A percentile compares a stretch with the other conserved stretches of the same genome.
These are phyloP conservation scores for Violaceomyces palustris DNA, from an alignment of 1,284 basidiomycete species.

Conservation along the genomic window DNA sequence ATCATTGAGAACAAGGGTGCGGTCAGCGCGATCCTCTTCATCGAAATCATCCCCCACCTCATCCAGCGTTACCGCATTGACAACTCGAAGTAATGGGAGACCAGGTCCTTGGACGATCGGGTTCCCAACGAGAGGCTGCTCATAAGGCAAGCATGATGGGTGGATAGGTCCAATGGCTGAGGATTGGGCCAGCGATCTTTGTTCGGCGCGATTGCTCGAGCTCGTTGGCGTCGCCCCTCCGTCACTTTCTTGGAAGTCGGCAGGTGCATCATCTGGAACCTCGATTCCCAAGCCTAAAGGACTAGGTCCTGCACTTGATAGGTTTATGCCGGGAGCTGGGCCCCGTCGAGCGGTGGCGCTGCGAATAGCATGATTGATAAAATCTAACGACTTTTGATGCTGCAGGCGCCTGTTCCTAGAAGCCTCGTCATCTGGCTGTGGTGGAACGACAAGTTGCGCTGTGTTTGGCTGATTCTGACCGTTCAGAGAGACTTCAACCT, in stretches of 20 bases:
- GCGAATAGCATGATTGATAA: slow-evolving; percentile 51
- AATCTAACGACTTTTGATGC: slow-evolving; percentile 51
- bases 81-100: slow-evolving; percentile 20
- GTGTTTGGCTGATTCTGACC: slow-evolving; percentile 13
- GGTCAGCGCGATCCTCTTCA: slow-evolving; percentile 17
- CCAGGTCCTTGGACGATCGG: slow-evolving; percentile 3
- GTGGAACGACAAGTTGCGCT: background rate
- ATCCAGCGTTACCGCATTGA: slow-evolving; percentile 33
- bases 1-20: slow-evolving; percentile 36
- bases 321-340: slow-evolving; percentile 10
- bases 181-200: no score
- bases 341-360: slow-evolving; percentile 48
- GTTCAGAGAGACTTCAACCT: slow-evolving; percentile 24
- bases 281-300: slow-evolving; percentile 46
- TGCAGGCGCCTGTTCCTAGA: slow-evolving; percentile 25
- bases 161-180: slow-evolving; percentile 4
- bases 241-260: slow-evolving; percentile 4
- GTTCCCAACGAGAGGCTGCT: slow-evolving; percentile 12
- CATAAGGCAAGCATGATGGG: slow-evolving; percentile 16
- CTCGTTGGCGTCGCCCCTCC: slow-evolving; percentile 3
- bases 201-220: no score
- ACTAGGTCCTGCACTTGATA: slow-evolving; percentile 6
- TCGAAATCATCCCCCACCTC: slow-evolving; percentile 34
- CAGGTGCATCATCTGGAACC: slow-evolving; percentile 7
- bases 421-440: slow-evolving; percentile 8